phyloP scores from a whole-genome alignment of 2,329 filamentous ascomycete genomes.

The Neofusicoccum sp. region DNA sequence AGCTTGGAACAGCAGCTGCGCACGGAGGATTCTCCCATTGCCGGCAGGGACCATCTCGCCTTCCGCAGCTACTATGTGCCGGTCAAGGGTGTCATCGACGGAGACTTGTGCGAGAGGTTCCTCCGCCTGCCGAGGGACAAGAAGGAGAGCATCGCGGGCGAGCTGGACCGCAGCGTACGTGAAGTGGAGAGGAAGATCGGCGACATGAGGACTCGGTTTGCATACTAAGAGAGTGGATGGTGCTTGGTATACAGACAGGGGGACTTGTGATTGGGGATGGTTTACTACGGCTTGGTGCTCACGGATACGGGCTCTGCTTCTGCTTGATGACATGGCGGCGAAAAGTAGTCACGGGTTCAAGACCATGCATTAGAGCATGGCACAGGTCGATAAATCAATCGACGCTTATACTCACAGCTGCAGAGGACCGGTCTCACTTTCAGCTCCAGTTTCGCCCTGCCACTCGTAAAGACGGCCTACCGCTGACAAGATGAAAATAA shows the following conservation, averaged over 20 bases:
- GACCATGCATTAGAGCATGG: background rate
- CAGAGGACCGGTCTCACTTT: too few relatives aligned
- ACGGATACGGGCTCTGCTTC: conserved; percentile 4
- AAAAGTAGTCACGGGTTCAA: conserved; percentile 2
- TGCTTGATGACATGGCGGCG: background rate
- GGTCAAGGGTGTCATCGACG: conserved; percentile 94
- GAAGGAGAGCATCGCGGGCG: conserved; percentile 91
- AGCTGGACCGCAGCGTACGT: conserved; percentile 83
- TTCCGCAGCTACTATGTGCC: conserved; percentile 95
- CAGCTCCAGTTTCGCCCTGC: too few relatives aligned
- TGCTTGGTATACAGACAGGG: background rate
- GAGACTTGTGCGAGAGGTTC: conserved; percentile 92
- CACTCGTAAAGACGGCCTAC: too few relatives aligned
- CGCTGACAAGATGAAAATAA: background rate
- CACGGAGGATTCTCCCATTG: conserved; percentile 77
- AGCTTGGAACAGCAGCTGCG: conserved; percentile 85
- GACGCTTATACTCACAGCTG: background rate
- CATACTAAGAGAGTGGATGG: conserved; percentile 16
- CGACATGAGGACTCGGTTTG: conserved; percentile 31
- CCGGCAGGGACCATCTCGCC: conserved; percentile 91
- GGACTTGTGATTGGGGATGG: background rate
- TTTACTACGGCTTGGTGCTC: background rate
- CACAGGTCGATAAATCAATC: background rate
- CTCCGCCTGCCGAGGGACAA: conserved; percentile 79
- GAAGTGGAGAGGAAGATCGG: conserved; percentile 93